A percentile compares a stretch with the other conserved stretches of the same genome.
Evolutionary conservation across 495 filamentous ascomycete genomes (phyloP).

Genomic region (Neurospora sp.): DNA sequence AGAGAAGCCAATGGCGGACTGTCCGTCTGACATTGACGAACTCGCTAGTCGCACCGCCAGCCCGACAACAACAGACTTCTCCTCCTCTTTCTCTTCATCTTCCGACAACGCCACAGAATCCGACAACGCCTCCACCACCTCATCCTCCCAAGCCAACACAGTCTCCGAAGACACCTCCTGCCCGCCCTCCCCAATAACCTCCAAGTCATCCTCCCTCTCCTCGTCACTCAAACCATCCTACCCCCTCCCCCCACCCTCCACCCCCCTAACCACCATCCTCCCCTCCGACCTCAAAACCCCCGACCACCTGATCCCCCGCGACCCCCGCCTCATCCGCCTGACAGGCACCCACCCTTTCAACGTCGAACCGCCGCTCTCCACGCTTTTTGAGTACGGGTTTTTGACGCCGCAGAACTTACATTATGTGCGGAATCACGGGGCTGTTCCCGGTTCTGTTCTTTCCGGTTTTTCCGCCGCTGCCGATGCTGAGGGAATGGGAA

Average conservation of each 20-base stretch:
- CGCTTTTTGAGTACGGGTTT: conserved; percentile 79
- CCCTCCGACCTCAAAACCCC: conserved; percentile 73
- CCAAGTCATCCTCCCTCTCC: too few species aligned
- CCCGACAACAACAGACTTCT: neutral
- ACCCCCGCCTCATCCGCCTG: conserved; percentile 76
- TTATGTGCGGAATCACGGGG: conserved; percentile 92
- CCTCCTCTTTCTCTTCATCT: neutral
- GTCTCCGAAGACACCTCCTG: neutral
- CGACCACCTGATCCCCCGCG: conserved; percentile 76
- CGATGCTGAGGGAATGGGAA: neutral
- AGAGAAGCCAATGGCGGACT: neutral
- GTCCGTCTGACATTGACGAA: neutral
- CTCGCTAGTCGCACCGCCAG: neutral
- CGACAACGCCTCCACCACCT: neutral
- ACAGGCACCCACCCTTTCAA: conserved; percentile 94
- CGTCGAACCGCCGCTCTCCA: conserved; percentile 75
- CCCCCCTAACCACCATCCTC: conserved; percentile 47
- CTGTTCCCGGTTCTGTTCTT: conserved; percentile 70
- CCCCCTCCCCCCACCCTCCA: conserved; percentile 65
- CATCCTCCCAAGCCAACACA: neutral
- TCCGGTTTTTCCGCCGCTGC: conserved; percentile 10
- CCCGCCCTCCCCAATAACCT: neutral
- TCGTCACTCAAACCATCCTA: too few species aligned
- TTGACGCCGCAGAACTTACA: conserved; percentile 86
- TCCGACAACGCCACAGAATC: neutral